Evolutionary conservation across 352 stramenopile genomes (phyloP).

Genomic region (Pythium sukuiense): DNA sequence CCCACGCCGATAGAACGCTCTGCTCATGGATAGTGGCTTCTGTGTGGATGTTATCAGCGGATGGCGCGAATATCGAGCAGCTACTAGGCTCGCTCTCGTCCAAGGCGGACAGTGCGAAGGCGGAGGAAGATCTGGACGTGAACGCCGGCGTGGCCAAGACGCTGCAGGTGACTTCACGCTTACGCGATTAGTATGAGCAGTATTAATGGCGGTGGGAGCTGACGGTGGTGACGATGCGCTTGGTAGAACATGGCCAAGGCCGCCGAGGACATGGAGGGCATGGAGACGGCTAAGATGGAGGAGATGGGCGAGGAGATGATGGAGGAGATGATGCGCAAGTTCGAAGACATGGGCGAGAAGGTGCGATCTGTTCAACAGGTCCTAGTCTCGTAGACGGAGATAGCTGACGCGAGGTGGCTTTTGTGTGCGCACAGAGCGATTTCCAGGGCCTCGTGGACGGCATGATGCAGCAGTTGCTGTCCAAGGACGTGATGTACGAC

Average conservation of each 20-base stretch:
- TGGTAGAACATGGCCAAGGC: slow-evolving; percentile 86
- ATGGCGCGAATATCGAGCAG: slow-evolving; percentile 70
- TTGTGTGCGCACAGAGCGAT: slow-evolving; percentile 50
- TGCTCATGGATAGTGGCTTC: too few species aligned
- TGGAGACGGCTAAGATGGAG: slow-evolving; percentile 82
- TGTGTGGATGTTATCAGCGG: slow-evolving; percentile 30
- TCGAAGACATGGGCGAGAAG: slow-evolving; percentile 94
- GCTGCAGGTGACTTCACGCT: slow-evolving; percentile 48
- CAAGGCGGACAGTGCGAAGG: slow-evolving; percentile 36
- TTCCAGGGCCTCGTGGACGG: slow-evolving; percentile 95
- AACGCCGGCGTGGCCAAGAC: slow-evolving; percentile 84
- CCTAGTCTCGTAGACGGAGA: too few species aligned
- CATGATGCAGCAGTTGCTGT: slow-evolving; percentile 98
- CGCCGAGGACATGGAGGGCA: slow-evolving; percentile 83
- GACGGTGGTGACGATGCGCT: slow-evolving; percentile 4
- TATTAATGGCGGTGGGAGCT: background rate
- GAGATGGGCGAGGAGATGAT: slow-evolving; percentile 95
- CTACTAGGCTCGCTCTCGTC: slow-evolving; percentile 56
- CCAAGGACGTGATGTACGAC: slow-evolving; percentile 99
- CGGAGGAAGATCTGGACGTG: slow-evolving; percentile 68
- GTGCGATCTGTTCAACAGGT: slow-evolving; percentile 33
- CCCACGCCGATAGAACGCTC: background rate
- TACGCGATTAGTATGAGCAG: background rate
- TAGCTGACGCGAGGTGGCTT: background rate
- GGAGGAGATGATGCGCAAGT: slow-evolving; percentile 95